Conservation (phyloP, 2,329 filamentous ascomycete genomes). For the Didymella pinodella region DNA sequence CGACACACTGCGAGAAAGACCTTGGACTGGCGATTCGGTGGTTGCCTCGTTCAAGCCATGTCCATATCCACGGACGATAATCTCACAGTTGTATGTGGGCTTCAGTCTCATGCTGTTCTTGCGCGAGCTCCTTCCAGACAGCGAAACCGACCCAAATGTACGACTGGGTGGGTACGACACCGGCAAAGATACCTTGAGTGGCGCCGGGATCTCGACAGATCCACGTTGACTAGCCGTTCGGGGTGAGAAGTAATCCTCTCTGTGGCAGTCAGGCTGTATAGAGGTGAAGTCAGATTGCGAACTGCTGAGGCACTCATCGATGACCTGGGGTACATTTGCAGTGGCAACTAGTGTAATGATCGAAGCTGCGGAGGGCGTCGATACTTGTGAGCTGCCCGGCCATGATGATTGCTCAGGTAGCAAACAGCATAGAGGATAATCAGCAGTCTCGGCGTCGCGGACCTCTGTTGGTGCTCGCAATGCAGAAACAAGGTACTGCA, state of each 20-base stretch:
- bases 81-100: slow-evolving; percentile 43
- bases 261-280: slow-evolving; percentile 58
- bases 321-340: slow-evolving; percentile 24
- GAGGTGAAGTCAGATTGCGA: slow-evolving; percentile 18
- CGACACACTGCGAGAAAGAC: slow-evolving; percentile 5
- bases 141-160: slow-evolving; percentile 41
- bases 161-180: slow-evolving; percentile 43
- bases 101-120: slow-evolving; percentile 41
- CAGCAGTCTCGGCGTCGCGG: slow-evolving; percentile 61
- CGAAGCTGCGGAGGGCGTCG: slow-evolving; percentile 24
- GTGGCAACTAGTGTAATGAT: slow-evolving; percentile 1
- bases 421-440: slow-evolving; percentile 66
- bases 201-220: slow-evolving; percentile 42
- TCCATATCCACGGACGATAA: slow-evolving; percentile 51
- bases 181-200: slow-evolving; percentile 39
- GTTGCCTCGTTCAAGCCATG: slow-evolving; percentile 45
- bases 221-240: slow-evolving; percentile 35
- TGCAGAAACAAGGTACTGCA: slow-evolving; percentile 75
- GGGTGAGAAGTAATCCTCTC: slow-evolving; percentile 50
- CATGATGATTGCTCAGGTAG: slow-evolving; percentile 53
- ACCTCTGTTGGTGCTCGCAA: slow-evolving; percentile 69
- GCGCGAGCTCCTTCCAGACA: slow-evolving; percentile 38
- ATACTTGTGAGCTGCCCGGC: slow-evolving; percentile 31
- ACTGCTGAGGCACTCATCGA: slow-evolving; percentile 27
- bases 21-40: slow-evolving; percentile 11